Evolutionary conservation across 768 basidiomycete species (phyloP).

Genomic region (Mycena olivaceomarginata): DNA sequence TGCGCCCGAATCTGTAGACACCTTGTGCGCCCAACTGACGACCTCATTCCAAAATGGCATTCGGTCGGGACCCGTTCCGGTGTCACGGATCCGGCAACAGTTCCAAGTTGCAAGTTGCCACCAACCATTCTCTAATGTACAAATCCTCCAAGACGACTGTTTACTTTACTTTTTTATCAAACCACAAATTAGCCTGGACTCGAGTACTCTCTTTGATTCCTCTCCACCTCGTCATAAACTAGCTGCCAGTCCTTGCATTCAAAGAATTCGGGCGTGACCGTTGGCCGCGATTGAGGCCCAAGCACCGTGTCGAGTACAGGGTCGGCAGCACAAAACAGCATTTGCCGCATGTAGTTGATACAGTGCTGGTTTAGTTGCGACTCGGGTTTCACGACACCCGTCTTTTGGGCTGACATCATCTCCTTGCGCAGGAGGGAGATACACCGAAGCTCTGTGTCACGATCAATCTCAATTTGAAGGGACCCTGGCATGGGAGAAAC

Average conservation of each 20-base stretch:
- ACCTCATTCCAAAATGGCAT: too few species aligned
- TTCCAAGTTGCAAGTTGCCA: too few species aligned
- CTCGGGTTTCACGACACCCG: conserved; percentile 39
- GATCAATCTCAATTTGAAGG: background rate
- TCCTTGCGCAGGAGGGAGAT: conserved; percentile 57
- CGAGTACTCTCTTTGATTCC: conserved; percentile 46
- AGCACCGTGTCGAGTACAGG: conserved; percentile 47
- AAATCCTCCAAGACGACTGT: background rate
- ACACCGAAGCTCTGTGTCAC: conserved; percentile 53
- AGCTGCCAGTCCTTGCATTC: conserved; percentile 58
- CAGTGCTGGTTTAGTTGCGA: conserved; percentile 57
- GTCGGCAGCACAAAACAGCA: conserved; percentile 42
- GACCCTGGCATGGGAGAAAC: background rate
- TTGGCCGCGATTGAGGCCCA: conserved; percentile 32
- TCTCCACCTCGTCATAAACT: conserved; percentile 53
- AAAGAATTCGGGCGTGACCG: conserved; percentile 39
- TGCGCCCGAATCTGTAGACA: too few species aligned
- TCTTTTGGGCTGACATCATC: conserved; percentile 41
- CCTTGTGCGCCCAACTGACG: too few species aligned
- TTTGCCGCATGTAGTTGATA: conserved; percentile 48
- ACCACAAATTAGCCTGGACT: background rate
- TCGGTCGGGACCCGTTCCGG: too few species aligned
- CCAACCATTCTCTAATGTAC: too few species aligned
- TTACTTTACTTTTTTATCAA: background rate
- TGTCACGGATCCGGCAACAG: too few species aligned